Evolutionary conservation across 352 stramenopile genomes (phyloP), one percentile per base, ranked within the genome.

Genomic region (Phytophthora sp.): DNA sequence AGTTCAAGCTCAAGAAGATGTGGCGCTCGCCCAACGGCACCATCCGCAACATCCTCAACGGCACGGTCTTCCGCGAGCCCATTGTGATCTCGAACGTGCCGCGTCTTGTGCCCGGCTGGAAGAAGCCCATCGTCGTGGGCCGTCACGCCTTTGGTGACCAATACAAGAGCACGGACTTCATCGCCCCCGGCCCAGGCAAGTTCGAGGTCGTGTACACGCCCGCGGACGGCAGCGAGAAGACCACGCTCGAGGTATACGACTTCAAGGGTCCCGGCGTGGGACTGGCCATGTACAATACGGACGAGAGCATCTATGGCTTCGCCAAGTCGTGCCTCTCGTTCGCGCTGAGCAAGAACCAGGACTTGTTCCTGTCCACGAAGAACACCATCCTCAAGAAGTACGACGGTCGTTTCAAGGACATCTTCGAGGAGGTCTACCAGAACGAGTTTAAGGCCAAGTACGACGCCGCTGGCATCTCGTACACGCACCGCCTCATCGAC

Each of bases 381-480:
- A 94, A 94, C 76, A 94, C 86, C 2, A 94, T 94, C 59, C 65
- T 94, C 11, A 94, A 94, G 73, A 79, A 82, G 51, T 91, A 91
- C 67, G 82, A 91, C 45, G 82, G 82, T 9, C 76, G 78, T 53
- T 91, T 91, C 63, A 88, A 89, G 69, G 83, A 94, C 66, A 90
- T 94, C 54, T 94, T 94, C 62, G 77, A 90, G 64, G 80, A 91
- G 46, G 76, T 94, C 50, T 94, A 93, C 75, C 78, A 91, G 66
- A 77, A 68, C 23, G 80, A 91, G 67, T 90, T 88, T 68, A 86
- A 91, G 65, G 80, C 77, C 59, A 77, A 87, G 72, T 92, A 82
- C 73, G 80, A 91, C 63, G 80, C 77, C 6, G 69, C 73, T 13
- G 84, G 86, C 46, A 91, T 94, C 69, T 81, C 73, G 69, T 94